Percentiles rank a stretch among this genome's conserved stretches.
phyloP scores from a whole-genome alignment of 768 basidiomycete genomes.

The Inosperma sp. region DNA sequence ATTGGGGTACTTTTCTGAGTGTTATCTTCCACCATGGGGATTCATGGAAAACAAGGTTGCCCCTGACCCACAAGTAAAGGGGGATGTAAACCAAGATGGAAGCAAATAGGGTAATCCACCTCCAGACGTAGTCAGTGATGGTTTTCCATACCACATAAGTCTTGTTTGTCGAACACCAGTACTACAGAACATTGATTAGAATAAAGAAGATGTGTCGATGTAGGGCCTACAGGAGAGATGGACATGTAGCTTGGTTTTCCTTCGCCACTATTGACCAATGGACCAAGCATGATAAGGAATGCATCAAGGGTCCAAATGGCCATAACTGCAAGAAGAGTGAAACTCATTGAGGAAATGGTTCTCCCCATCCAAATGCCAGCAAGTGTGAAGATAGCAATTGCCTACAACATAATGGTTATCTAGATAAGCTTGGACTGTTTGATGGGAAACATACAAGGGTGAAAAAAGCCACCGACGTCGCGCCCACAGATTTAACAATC shows the following conservation, averaged over 20 bases:
- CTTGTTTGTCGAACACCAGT: background rate
- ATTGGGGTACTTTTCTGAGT: background rate
- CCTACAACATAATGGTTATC: background rate
- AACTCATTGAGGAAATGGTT: background rate
- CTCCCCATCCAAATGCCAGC: background rate
- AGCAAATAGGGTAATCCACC: background rate
- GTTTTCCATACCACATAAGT: background rate
- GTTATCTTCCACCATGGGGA: background rate
- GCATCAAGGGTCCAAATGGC: background rate
- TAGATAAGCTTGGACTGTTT: background rate
- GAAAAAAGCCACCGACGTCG: background rate
- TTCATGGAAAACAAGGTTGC: background rate
- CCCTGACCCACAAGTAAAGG: conserved; percentile 2
- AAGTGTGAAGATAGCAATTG: background rate
- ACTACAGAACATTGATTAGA: background rate
- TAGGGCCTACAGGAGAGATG: background rate
- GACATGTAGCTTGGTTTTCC: background rate
- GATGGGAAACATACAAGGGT: too few relatives aligned
- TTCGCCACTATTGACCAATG: background rate
- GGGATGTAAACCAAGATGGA: background rate
- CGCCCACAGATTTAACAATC: background rate
- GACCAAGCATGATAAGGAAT: background rate
- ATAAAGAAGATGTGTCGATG: background rate
- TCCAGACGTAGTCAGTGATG: background rate
- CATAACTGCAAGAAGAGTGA: background rate